These are phyloP conservation scores for Amorphotheca resinae DNA, from an alignment of 495 filamentous ascomycete genomes.

Conservation along the genomic window DNA sequence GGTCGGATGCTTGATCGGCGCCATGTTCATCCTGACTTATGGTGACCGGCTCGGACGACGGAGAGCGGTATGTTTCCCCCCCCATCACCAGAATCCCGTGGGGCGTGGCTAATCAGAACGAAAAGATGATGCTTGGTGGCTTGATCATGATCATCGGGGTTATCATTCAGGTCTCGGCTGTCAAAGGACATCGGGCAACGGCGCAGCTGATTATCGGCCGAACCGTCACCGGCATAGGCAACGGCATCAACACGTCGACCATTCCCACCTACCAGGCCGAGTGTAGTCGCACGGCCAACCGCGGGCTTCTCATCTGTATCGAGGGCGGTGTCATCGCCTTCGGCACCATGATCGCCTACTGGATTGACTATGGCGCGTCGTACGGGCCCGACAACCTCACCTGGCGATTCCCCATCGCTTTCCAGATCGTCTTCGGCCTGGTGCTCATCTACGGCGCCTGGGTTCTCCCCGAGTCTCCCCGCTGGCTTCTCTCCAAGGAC, in stretches of 20 bases:
- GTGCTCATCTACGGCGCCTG: constrained; percentile 51
- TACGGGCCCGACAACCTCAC: constrained; percentile 52
- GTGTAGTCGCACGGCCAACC: constrained; percentile 61
- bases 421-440: constrained; percentile 65
- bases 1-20: constrained; percentile 63
- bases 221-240: constrained; percentile 61
- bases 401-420: constrained; percentile 76
- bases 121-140: constrained; percentile 48
- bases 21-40: constrained; percentile 53
- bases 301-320: constrained; percentile 74
- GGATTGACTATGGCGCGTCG: constrained; percentile 68
- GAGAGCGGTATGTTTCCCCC: constrained; percentile 27
- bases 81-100: too few relatives aligned
- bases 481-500: constrained; percentile 59
- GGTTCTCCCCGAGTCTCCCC: constrained; percentile 64
- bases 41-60: constrained; percentile 61
- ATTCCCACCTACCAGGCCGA: constrained; percentile 76
- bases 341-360: constrained; percentile 67
- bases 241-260: constrained; percentile 66
- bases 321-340: constrained; percentile 72
- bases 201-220: constrained; percentile 69
- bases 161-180: constrained; percentile 50
- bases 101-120: too few relatives aligned
- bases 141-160: constrained; percentile 63
- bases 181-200: constrained; percentile 27